A percentile compares a stretch with the other conserved stretches of the same genome.
Evolutionary conservation across 192 early-diverging fungal genomes (phyloP).

Genomic region (Haplosporangium gracile): DNA sequence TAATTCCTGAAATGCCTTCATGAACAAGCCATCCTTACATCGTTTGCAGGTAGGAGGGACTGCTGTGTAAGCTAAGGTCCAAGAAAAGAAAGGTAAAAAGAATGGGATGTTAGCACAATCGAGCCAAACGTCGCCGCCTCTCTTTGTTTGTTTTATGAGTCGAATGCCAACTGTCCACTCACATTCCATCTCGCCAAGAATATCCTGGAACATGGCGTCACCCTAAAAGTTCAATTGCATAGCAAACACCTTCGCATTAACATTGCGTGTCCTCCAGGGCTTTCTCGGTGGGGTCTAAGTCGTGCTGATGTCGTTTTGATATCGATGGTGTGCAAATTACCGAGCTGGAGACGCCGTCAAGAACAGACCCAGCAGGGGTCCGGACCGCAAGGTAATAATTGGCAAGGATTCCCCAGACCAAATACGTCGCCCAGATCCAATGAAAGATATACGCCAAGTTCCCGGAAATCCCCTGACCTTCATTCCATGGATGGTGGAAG

Average conservation of each 20-base stretch:
- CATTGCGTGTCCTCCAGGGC: not conserved
- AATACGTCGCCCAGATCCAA: conserved; percentile 56
- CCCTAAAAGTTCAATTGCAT: conserved; percentile 31
- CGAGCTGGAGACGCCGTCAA: conserved; percentile 41
- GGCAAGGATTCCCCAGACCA: conserved; percentile 66
- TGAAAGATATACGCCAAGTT: conserved; percentile 53
- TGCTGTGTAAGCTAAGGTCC: conserved; percentile 35
- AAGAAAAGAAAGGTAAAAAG: conserved; percentile 4
- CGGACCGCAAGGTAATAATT: conserved; percentile 71
- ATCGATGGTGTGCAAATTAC: conserved; percentile 12
- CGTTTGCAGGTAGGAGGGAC: conserved; percentile 34
- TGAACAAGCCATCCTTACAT: conserved; percentile 17
- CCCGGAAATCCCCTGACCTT: conserved; percentile 49
- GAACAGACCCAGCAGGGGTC: conserved; percentile 64
- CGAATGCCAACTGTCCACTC: conserved; percentile 8
- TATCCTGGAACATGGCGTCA: conserved; percentile 56
- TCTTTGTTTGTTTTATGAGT: conserved; percentile 49
- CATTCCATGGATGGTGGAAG: conserved; percentile 59
- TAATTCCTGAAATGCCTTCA: not conserved
- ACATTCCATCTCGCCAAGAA: conserved; percentile 66
- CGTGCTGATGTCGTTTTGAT: no score
- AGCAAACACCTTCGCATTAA: not conserved
- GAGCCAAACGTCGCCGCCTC: not conserved
- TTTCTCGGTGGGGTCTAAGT: no score
- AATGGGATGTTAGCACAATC: not conserved